These are phyloP conservation scores for Aspergillus wentii DNA, from an alignment of 495 filamentous ascomycete genomes.

Conservation along the genomic window DNA sequence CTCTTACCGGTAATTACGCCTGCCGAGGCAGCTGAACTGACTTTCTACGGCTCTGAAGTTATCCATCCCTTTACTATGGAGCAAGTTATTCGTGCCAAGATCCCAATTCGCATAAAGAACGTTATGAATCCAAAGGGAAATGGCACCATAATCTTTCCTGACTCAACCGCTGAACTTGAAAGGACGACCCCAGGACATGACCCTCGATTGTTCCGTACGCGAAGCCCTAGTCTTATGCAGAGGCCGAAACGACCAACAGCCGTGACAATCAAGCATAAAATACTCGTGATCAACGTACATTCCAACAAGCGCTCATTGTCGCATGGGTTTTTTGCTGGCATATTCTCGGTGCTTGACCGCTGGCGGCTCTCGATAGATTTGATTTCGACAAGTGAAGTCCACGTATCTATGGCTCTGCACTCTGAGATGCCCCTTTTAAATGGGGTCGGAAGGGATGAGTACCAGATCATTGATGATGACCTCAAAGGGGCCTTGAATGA, in stretches of 20 bases:
- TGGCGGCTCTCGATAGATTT: conserved; percentile 82
- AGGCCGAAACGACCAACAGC: conserved; percentile 75
- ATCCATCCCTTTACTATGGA: conserved; percentile 99
- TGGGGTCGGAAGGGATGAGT: conserved; percentile 55
- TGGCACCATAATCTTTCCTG: conserved; percentile 78
- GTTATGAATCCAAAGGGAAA: conserved; percentile 87
- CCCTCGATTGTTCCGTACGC: conserved; percentile 40
- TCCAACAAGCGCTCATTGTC: conserved; percentile 84
- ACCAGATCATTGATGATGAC: conserved; percentile 58
- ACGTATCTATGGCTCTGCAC: conserved; percentile 93
- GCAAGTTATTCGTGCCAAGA: conserved; percentile 87
- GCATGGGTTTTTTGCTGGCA: conserved; percentile 86
- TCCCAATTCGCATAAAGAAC: conserved; percentile 96
- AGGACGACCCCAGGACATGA: conserved; percentile 42
- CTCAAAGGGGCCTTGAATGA: conserved; percentile 65
- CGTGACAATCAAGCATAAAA: conserved; percentile 91
- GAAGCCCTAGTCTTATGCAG: conserved; percentile 42
- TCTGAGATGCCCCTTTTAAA: conserved; percentile 50
- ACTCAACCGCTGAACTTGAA: conserved; percentile 42
- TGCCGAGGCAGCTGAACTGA: conserved; percentile 83
- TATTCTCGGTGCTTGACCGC: conserved; percentile 80
- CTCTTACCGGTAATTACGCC: conserved; percentile 76
- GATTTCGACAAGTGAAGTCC: conserved; percentile 90
- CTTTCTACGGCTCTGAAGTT: conserved; percentile 91
- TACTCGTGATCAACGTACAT: conserved; percentile 90